Evolutionary conservation across 139 green algal genomes (phyloP).

Genomic region (Spirogloea muscicola): DNA sequence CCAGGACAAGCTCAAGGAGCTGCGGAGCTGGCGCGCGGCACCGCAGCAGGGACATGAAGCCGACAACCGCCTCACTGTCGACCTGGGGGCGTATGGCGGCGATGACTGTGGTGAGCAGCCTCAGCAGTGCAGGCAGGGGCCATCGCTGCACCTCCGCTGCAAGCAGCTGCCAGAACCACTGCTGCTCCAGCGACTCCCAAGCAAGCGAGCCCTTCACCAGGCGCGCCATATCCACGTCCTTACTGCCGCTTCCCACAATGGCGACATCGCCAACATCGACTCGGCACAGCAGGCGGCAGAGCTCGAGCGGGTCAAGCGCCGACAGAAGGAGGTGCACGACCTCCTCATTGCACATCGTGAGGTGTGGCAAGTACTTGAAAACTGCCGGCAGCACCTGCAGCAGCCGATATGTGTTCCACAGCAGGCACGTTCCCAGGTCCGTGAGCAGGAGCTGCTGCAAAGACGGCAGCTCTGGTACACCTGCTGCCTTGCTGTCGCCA

Average conservation of each 20-base stretch:
- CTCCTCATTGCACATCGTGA: slow-evolving; percentile 8
- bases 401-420: slow-evolving; percentile 27
- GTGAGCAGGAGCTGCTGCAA: neutral
- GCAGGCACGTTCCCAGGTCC: neutral
- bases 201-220: neutral
- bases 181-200: slow-evolving; percentile 22
- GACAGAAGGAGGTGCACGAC: slow-evolving; percentile 6
- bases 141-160: slow-evolving; percentile 7
- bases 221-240: neutral
- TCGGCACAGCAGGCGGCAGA: neutral
- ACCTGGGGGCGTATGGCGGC: neutral
- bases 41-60: neutral
- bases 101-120: neutral
- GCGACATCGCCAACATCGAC: slow-evolving; percentile 9
- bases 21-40: neutral
- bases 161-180: slow-evolving; percentile 10
- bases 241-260: neutral
- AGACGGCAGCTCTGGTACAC: neutral
- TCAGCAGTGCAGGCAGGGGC: neutral
- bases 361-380: slow-evolving; percentile 30
- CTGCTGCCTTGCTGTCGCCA: neutral
- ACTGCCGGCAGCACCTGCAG: slow-evolving; percentile 18
- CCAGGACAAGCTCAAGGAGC: neutral
- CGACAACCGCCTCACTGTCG: neutral
- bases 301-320: slow-evolving; percentile 1